A percentile compares a stretch with the other conserved stretches of the same genome.
Conservation (phyloP, 306 rosid genomes). For the Casuarina equisetifolia region DNA sequence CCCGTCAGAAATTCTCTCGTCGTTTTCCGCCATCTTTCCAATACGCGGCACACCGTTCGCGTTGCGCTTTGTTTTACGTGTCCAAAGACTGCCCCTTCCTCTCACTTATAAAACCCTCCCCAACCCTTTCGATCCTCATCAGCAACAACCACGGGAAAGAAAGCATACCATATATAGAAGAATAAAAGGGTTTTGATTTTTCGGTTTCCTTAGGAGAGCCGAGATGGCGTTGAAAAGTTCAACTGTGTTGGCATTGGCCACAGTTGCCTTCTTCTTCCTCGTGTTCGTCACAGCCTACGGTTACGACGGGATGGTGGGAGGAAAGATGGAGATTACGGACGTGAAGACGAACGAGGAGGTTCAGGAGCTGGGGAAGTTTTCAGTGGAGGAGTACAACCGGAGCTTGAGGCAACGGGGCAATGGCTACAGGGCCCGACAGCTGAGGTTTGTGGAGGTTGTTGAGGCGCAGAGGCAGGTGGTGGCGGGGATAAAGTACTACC, state of each 20-base stretch:
- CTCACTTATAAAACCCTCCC: not conserved
- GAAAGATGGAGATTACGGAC: constrained; percentile 39
- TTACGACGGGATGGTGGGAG: constrained; percentile 42
- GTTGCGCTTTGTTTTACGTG: constrained; percentile 18
- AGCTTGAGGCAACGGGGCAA: constrained; percentile 9
- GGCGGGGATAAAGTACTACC: constrained; percentile 62
- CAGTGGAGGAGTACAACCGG: constrained; percentile 71
- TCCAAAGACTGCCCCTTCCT: constrained; percentile 9
- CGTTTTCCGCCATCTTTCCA: constrained; percentile 8
- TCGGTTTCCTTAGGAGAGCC: not conserved
- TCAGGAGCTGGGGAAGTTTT: constrained; percentile 69
- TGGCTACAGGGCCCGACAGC: constrained; percentile 15
- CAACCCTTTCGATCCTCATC: not conserved
- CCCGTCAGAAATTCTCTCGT: not conserved
- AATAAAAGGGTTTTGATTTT: not conserved
- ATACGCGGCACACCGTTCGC: constrained; percentile 39
- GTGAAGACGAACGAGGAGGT: constrained; percentile 63
- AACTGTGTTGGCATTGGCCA: constrained; percentile 20
- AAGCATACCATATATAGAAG: too few species aligned
- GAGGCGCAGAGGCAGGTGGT: constrained; percentile 80
- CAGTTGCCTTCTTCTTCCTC: constrained; percentile 15
- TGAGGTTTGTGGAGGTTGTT: constrained; percentile 62
- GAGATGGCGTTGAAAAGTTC: constrained; percentile 34
- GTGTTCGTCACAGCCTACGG: constrained; percentile 32
- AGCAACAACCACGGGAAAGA: not conserved